These are phyloP conservation scores for Nakazawaea ambrosiae DNA, from an alignment of 805 yeast species.

Conservation along the genomic window DNA sequence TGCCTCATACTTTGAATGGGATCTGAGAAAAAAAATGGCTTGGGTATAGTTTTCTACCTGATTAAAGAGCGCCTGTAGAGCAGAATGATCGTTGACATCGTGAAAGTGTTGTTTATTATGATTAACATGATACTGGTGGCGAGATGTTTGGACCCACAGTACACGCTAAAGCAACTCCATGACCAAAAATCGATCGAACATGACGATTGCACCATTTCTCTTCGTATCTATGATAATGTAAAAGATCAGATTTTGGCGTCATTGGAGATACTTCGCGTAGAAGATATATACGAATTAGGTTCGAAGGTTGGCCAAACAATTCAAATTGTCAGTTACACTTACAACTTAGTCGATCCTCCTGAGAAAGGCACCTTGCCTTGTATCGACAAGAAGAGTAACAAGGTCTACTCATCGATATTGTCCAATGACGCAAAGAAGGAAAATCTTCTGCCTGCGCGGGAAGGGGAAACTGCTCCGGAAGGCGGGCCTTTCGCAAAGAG, in stretches of 20 bases:
- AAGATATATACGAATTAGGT: constrained; percentile 6
- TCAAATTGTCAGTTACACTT: constrained; percentile 4
- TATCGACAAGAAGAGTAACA: constrained; percentile 1
- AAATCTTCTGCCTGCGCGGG: too few species aligned
- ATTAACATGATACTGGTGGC: too few species aligned
- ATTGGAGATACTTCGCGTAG: constrained; percentile 6
- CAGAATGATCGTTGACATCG: too few species aligned
- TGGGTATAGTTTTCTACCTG: too few species aligned
- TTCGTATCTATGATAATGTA: constrained; percentile 3
- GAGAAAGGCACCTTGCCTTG: neutral
- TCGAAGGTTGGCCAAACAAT: constrained; percentile 6
- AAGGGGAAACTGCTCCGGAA: neutral
- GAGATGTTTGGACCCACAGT: too few species aligned
- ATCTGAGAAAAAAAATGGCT: too few species aligned
- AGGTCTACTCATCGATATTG: constrained; percentile 7
- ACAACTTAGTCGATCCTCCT: neutral
- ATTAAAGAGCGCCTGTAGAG: too few species aligned
- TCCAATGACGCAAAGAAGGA: neutral
- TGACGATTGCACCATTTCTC: constrained; percentile 2
- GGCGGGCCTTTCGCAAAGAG: neutral
- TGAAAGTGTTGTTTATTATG: too few species aligned
- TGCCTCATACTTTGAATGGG: too few species aligned
- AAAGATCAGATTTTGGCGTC: constrained; percentile 2
- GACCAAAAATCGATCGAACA: constrained; percentile 1
- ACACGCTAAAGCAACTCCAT: constrained; percentile 1